phyloP scores from a whole-genome alignment of 352 stramenopile species.

The Pythium guiyangense region DNA sequence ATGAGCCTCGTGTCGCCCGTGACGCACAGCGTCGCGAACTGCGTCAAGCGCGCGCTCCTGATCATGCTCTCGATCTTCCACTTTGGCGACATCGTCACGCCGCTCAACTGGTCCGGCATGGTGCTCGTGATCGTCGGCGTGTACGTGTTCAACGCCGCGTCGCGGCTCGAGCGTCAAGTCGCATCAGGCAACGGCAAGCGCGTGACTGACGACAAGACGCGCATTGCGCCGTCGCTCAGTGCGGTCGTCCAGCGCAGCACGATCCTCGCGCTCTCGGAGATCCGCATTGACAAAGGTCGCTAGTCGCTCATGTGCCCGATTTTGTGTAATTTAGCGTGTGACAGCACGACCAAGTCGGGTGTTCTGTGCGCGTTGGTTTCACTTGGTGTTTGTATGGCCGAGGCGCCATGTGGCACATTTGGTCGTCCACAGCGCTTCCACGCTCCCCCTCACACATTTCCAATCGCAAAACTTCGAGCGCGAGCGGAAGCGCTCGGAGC shows the following conservation, averaged over 20 bases:
- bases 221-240: conserved; percentile 22
- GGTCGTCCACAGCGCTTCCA: neutral
- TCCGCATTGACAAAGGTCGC: conserved; percentile 30
- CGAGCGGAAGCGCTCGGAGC: neutral
- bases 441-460: neutral
- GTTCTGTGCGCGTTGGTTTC: neutral
- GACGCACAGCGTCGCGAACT: conserved; percentile 89
- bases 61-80: conserved; percentile 90
- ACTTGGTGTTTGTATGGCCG: neutral
- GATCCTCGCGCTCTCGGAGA: conserved; percentile 55
- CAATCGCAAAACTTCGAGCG: neutral
- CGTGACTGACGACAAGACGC: conserved; percentile 17
- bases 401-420: neutral
- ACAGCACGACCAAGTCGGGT: neutral
- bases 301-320: no score
- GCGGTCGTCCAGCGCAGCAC: conserved; percentile 45
- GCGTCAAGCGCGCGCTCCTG: conserved; percentile 86
- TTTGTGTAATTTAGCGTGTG: neutral
- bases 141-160: conserved; percentile 83
- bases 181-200: neutral
- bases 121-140: conserved; percentile 84
- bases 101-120: conserved; percentile 83
- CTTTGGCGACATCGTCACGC: conserved; percentile 84
- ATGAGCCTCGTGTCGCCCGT: conserved; percentile 91
- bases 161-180: conserved; percentile 48